Base-by-base conservation (phyloP, 306 rosid species). In the Castanopsis chinensis region DNA sequence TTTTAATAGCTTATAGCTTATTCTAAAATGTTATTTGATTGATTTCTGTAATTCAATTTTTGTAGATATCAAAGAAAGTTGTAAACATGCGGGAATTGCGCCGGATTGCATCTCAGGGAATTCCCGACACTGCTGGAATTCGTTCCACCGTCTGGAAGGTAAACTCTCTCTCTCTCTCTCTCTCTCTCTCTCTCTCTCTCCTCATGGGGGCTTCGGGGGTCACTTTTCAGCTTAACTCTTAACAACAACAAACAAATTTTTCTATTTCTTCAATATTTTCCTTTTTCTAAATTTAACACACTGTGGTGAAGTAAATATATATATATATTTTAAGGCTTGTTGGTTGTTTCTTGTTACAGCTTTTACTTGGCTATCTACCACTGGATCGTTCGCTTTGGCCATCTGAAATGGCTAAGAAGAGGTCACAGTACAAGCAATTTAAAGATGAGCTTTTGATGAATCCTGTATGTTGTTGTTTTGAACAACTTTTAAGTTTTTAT, bases 121-220 rank as follows among this genome's bases (percentile, higher is more conserved):
- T 96, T 20, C 94, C 98, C 41, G 99, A 96, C 80, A 90, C 93
- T 68, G 87, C 94, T 75, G 97, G 99, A 60, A 88, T 96, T 73
- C 99, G 99, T 70, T 88, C 98, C 55, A 89, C 96, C 0, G 97
- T 89, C 52, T 96, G 99, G 99, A 96, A 96, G 98, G 99, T 90
- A 56, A 14, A 72, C 19, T 27, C 72, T 18, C 23, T 49, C 75
- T 61, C 41, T 5, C 37, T 33, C 37, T 33, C 37, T 32, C 35
- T 32, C 37, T 35, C 43, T 35, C 43, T 32, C 35, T 32, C 35
- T n/a, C n/a, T 25, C 27, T 25, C 27, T 25, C 27, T 25, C 27
- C 6, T 37, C 43, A 37, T 37, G 10, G 43, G 43, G 41, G 41
- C 27, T 25, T 9, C 0, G 41, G 41, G 41, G 41, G 41, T 33